Conservation (phyloP, 768 basidiomycete species). For the Royoungia palumana region DNA sequence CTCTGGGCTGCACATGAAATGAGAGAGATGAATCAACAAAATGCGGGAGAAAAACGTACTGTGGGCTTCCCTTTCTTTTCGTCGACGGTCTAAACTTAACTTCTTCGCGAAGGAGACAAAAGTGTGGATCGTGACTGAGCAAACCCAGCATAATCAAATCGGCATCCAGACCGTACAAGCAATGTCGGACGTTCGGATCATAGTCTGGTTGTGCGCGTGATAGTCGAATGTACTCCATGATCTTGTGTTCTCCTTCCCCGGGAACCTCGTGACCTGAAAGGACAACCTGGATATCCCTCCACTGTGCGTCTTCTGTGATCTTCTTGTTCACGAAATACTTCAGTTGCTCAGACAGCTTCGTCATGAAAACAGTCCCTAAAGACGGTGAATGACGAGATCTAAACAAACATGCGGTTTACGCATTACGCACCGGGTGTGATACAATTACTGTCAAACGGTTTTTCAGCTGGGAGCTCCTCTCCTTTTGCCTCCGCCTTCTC, state of each 20-base stretch:
- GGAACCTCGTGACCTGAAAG: slow-evolving; percentile 97
- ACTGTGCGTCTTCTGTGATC: slow-evolving; percentile 94
- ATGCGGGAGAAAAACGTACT: slow-evolving; percentile 33
- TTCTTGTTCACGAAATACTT: slow-evolving; percentile 98
- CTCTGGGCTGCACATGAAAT: slow-evolving; percentile 47
- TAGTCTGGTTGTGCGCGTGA: slow-evolving; percentile 94
- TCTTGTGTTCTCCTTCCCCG: slow-evolving; percentile 99
- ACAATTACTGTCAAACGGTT: slow-evolving; percentile 97
- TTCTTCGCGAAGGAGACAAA: slow-evolving; percentile 95
- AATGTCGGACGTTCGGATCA: slow-evolving; percentile 95
- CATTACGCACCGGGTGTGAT: slow-evolving; percentile 87
- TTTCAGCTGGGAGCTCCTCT: slow-evolving; percentile 87
- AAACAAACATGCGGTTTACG: background rate
- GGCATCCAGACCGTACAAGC: slow-evolving; percentile 96
- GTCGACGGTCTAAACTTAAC: slow-evolving; percentile 91
- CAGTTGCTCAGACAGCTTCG: slow-evolving; percentile 83
- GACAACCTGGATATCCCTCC: slow-evolving; percentile 89
- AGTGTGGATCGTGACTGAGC: slow-evolving; percentile 97
- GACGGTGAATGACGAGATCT: background rate
- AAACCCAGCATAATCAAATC: slow-evolving; percentile 98
- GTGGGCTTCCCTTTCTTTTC: slow-evolving; percentile 63
- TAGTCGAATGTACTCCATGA: slow-evolving; percentile 98
- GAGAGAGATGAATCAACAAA: slow-evolving; percentile 5
- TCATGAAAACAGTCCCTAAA: slow-evolving; percentile 93
- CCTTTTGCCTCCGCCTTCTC: slow-evolving; percentile 88